Percentiles rank a stretch among this genome's conserved stretches.
These are phyloP conservation scores for Neofusicoccum sp. DNA, from an alignment of 2,329 filamentous ascomycete genomes.

Conservation along the genomic window DNA sequence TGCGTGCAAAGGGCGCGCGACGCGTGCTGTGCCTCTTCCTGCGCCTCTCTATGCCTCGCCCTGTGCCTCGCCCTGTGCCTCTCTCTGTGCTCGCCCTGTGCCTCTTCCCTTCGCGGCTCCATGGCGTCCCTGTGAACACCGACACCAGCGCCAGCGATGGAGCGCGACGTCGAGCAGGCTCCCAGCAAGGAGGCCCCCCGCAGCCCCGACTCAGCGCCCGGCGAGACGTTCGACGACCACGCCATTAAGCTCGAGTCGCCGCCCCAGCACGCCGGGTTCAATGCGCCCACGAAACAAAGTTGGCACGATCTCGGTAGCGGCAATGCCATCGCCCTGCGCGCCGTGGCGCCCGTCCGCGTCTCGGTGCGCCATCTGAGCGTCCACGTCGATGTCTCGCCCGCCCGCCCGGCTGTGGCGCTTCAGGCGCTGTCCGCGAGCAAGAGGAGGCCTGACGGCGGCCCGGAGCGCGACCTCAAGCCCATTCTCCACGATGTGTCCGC, in stretches of 20 bases:
- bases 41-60: background rate
- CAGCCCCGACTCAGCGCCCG: background rate
- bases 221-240: background rate
- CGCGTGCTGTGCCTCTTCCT: too few species aligned
- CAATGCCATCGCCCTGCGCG: constrained; percentile 43
- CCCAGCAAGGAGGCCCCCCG: background rate
- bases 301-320: constrained; percentile 20
- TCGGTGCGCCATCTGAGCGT: constrained; percentile 59
- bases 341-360: constrained; percentile 60
- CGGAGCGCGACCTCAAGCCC: constrained; percentile 40
- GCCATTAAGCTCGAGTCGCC: background rate
- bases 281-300: background rate
- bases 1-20: background rate
- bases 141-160: background rate
- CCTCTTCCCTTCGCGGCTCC: background rate
- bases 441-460: constrained; percentile 13
- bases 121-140: background rate
- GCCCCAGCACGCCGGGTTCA: background rate
- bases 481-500: constrained; percentile 68
- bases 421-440: constrained; percentile 33
- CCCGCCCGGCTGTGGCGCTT: constrained; percentile 10
- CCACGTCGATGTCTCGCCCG: constrained; percentile 60
- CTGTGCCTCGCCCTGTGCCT: background rate
- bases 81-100: background rate
- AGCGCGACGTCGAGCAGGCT: constrained; percentile 10